phyloP scores from a whole-genome alignment of 805 yeast species.

The Priceomyces medius region DNA sequence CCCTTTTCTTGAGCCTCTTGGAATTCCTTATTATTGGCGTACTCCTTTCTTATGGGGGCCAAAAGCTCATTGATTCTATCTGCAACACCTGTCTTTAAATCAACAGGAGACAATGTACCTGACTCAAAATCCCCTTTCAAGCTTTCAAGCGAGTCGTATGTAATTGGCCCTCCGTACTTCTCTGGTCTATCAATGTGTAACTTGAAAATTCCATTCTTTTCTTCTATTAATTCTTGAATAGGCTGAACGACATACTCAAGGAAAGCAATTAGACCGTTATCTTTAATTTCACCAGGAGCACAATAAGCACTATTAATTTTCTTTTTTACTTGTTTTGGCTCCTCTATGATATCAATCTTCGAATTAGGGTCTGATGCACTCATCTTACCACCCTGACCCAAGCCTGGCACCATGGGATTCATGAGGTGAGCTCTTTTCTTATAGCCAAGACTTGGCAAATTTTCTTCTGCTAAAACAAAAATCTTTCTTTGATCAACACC shows the following conservation, averaged over 20 bases:
- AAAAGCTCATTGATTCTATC: conserved; percentile 78
- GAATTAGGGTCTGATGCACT: conserved; percentile 98
- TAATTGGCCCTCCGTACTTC: conserved; percentile 91
- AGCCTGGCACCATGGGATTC: conserved; percentile 99
- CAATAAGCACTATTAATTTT: conserved; percentile 91
- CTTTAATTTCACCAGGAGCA: conserved; percentile 88
- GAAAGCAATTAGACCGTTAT: conserved; percentile 87
- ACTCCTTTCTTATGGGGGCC: conserved; percentile 80
- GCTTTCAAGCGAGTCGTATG: conserved; percentile 64
- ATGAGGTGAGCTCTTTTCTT: conserved; percentile 96
- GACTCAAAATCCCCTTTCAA: conserved; percentile 70
- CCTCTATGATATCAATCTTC: conserved; percentile 89
- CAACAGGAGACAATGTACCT: conserved; percentile 85
- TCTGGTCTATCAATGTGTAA: conserved; percentile 90
- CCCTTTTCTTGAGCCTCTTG: conserved; percentile 74
- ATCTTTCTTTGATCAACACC: conserved; percentile 99
- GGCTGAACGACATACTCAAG: conserved; percentile 84
- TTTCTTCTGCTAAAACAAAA: conserved; percentile 94
- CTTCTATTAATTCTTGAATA: conserved; percentile 71
- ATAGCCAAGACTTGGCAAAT: conserved; percentile 82
- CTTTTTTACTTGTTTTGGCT: conserved; percentile 83
- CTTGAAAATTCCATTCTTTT: conserved; percentile 51
- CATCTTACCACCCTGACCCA: conserved; percentile 97
- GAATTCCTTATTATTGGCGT: conserved; percentile 61
- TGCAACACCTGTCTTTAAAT: conserved; percentile 88